Evolutionary conservation across 768 basidiomycete species (phyloP), one percentile per base, ranked within the genome.

Genomic region (Suillus subluteus): DNA sequence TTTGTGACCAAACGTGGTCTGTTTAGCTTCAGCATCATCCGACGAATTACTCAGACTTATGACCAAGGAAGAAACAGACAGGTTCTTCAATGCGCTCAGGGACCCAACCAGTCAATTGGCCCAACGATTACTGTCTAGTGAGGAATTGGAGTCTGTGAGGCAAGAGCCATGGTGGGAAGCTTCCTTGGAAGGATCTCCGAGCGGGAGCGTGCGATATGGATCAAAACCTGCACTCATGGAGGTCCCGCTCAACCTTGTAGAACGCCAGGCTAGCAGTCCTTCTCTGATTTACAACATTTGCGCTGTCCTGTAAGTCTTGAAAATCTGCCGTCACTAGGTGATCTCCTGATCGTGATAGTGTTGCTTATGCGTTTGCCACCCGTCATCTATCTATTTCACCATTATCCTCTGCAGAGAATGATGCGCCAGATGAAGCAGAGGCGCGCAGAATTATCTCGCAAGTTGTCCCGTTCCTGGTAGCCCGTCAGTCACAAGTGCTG

Each of bases 141-240:
- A 84, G 65, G 87, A 86, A 54, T 73, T 92, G 1, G 82, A 82
- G 37, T 75, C 78, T 6, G 82, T 81, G n/a, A 81, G 76, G 26
- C 77, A 77, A 5, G 77, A 80, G 6, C 93, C 94, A 6, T 96
- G 94, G 94, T 96, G 94, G 93, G 83, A 88, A 64, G 78, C 72
- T 23, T 68, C 72, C 1, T 18, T 58, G 4, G 67, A 67, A 30
- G 62, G 56, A 62, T 21, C 62, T 62, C 35, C 67, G 2, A 7
- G 35, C n/a, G 64, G 67, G 30, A 66, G n/a, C 12, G 59, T 44
- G 35, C 74, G 72, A 30, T 77, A 80, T 70, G 83, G 84, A 4
- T 26, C 67, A 15, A 78, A 74, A 58, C 88, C 88, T 30, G 65
- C 75, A 4, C 71, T 82, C 54, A 84, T 90, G 67, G 50, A 63